phyloP scores from a whole-genome alignment of 164 flowering plant genomes.

The Nelumbo lutea region DNA sequence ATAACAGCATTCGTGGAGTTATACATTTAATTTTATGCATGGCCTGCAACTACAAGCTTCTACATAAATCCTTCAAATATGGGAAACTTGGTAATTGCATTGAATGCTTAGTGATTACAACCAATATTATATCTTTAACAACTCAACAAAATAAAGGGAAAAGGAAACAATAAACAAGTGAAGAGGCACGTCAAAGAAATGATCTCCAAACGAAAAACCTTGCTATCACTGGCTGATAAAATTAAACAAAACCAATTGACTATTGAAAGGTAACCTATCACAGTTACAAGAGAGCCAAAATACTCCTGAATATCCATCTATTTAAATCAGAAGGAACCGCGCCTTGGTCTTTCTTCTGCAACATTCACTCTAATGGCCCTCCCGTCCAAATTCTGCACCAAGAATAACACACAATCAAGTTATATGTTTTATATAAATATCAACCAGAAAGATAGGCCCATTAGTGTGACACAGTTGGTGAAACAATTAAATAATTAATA shows the following conservation, averaged over 20 bases:
- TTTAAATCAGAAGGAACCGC: slow-evolving; percentile 23
- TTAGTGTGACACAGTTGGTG: too few species aligned
- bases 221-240: background rate
- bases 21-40: too few species aligned
- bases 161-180: background rate
- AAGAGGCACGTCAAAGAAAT: background rate
- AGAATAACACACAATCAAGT: background rate
- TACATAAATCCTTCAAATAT: background rate
- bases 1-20: too few species aligned
- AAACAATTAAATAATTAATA: too few species aligned
- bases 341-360: slow-evolving; percentile 64
- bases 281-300: background rate
- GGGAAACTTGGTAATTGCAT: background rate
- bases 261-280: background rate
- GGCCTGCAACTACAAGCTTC: background rate
- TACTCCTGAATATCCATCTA: background rate
- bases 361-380: slow-evolving; percentile 76
- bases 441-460: background rate
- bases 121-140: background rate
- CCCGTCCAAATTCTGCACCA: slow-evolving; percentile 73
- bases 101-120: background rate
- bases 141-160: background rate
- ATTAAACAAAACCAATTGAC: slow-evolving; percentile 7
- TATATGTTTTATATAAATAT: background rate
- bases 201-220: background rate